phyloP scores from a whole-genome alignment of 225 moss, liverwort and hornwort species.

The Pseudoscleropodium purum region DNA sequence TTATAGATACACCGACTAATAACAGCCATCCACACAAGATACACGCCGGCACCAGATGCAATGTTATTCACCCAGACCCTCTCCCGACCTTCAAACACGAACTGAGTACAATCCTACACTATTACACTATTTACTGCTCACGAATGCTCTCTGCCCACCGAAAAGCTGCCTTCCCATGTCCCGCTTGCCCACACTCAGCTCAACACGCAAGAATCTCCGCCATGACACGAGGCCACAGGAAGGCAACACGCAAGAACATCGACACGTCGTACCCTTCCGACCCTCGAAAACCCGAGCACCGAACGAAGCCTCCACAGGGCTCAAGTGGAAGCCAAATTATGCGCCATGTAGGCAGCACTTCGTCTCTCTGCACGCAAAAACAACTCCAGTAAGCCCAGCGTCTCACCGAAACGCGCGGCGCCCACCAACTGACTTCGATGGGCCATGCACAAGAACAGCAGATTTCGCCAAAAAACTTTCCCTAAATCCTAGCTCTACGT shows the following conservation, averaged over 20 bases:
- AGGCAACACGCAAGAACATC: neutral
- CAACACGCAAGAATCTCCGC: neutral
- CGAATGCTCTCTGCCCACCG: conserved; percentile 17
- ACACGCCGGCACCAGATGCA: conserved; percentile 66
- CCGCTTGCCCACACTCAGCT: neutral
- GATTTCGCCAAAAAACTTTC: neutral
- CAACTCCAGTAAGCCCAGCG: neutral
- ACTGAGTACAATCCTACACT: conserved; percentile 66
- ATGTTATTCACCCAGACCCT: conserved; percentile 31
- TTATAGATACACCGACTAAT: conserved; percentile 46
- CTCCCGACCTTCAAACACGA: conserved; percentile 63
- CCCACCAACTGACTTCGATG: too few relatives aligned
- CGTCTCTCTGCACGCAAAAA: conserved; percentile 71
- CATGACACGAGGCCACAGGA: neutral
- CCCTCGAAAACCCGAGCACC: neutral
- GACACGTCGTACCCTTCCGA: neutral
- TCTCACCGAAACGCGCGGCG: neutral
- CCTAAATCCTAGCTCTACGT: neutral
- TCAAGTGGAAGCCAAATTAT: conserved; percentile 45
- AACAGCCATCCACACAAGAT: conserved; percentile 43
- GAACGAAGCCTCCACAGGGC: neutral
- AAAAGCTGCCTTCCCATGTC: neutral
- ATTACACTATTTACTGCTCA: conserved; percentile 65
- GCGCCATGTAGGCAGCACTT: conserved; percentile 89
- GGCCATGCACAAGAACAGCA: neutral